These are phyloP conservation scores for Dissoconium aciculare DNA, from an alignment of 2,329 filamentous ascomycete species.

Conservation along the genomic window DNA sequence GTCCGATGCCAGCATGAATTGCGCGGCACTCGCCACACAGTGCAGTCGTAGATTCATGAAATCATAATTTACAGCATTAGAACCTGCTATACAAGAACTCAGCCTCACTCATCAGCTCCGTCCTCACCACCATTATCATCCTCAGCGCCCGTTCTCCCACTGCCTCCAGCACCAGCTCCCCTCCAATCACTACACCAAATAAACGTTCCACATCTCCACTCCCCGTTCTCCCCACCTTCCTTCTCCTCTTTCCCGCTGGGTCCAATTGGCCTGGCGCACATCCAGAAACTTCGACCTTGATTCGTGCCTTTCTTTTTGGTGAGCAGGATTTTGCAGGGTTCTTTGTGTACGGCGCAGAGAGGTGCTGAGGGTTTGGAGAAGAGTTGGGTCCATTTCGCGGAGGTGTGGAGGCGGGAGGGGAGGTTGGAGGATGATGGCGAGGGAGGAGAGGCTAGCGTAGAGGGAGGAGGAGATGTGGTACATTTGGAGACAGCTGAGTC, in stretches of 20 bases:
- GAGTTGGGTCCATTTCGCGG: conserved; percentile 56
- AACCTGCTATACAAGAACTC: no score
- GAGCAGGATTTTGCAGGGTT: conserved; percentile 67
- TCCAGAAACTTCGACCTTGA: conserved; percentile 51
- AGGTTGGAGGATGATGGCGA: conserved; percentile 9
- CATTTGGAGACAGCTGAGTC: background rate
- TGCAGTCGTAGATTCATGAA: no score
- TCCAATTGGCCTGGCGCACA: conserved; percentile 61
- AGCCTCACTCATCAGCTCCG: no score
- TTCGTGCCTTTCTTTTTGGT: conserved; percentile 88
- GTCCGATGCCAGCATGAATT: no score
- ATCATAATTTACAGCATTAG: no score
- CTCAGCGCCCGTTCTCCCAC: no score
- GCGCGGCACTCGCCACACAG: no score
- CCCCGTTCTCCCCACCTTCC: conserved; percentile 65
- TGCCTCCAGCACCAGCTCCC: no score
- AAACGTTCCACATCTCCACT: conserved; percentile 82
- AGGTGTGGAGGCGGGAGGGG: background rate
- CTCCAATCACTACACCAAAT: conserved; percentile 54
- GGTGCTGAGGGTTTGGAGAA: conserved; percentile 62
- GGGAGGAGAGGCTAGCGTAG: conserved; percentile 3
- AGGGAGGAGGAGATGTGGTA: background rate
- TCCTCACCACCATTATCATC: no score
- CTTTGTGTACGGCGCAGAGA: conserved; percentile 65
- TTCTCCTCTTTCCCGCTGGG: conserved; percentile 74